These are phyloP conservation scores for Exserohilum rostratum DNA, from an alignment of 2,329 filamentous ascomycete species.

Conservation along the genomic window DNA sequence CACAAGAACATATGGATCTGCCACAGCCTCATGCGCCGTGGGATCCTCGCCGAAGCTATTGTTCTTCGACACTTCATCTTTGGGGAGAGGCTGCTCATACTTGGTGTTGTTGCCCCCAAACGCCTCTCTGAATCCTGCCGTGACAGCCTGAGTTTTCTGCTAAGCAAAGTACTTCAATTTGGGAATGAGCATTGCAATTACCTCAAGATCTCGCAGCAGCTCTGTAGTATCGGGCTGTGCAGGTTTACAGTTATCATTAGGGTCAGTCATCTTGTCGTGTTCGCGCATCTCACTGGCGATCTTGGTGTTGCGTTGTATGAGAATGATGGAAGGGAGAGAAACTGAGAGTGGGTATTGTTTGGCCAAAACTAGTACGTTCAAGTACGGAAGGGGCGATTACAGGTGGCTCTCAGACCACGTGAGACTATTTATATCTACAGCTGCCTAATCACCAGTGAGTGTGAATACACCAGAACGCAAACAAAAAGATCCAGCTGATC, in stretches of 20 bases:
- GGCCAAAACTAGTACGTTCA: not conserved
- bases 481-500: not conserved
- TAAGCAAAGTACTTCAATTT: not conserved
- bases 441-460: not conserved
- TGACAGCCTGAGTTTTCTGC: not conserved
- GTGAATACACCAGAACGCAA: not conserved
- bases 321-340: not conserved
- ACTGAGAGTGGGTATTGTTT: not conserved
- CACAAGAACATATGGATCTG: not conserved
- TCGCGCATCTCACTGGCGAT: not conserved
- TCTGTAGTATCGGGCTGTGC: not conserved
- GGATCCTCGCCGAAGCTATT: not conserved
- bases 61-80: not conserved
- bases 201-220: not conserved
- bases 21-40: not conserved
- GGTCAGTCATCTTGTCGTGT: too few relatives aligned
- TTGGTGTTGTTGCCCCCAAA: not conserved
- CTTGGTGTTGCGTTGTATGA: not conserved
- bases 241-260: not conserved
- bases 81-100: not conserved
- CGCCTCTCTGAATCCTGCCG: not conserved
- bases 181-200: not conserved
- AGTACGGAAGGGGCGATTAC: not conserved
- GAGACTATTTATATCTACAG: too few relatives aligned
- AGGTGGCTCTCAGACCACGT: not conserved